A percentile compares a stretch with the other conserved stretches of the same genome.
These are phyloP conservation scores for Suillus plorans DNA, from an alignment of 768 basidiomycete species.

Conservation along the genomic window DNA sequence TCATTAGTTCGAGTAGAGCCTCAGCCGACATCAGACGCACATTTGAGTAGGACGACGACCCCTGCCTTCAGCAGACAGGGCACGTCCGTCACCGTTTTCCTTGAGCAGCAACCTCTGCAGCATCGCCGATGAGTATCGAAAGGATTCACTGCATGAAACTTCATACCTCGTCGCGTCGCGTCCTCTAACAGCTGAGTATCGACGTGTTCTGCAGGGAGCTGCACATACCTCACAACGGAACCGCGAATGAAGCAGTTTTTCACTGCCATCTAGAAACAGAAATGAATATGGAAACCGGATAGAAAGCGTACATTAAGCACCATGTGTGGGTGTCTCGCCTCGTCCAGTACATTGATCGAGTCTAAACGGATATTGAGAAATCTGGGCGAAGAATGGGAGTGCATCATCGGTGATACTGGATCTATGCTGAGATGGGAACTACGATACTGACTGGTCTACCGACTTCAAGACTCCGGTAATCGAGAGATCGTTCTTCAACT, in stretches of 20 bases:
- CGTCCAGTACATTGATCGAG: constrained; percentile 88
- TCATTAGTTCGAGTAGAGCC: no score
- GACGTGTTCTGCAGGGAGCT: constrained; percentile 87
- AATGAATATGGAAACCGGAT: neutral
- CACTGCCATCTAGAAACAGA: constrained; percentile 79
- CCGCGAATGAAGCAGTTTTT: constrained; percentile 99
- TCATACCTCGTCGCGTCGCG: constrained; percentile 87
- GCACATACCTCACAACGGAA: constrained; percentile 96
- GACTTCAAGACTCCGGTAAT: constrained; percentile 96
- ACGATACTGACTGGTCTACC: constrained; percentile 84
- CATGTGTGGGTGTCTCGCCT: constrained; percentile 96
- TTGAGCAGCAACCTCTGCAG: constrained; percentile 41
- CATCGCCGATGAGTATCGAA: constrained; percentile 7
- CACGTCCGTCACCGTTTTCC: constrained; percentile 34
- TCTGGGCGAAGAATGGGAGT: constrained; percentile 37
- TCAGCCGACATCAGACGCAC: no score
- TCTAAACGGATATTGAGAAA: constrained; percentile 97
- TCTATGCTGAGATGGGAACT: neutral
- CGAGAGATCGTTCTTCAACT: constrained; percentile 97
- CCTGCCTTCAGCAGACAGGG: no score
- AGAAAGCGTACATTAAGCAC: constrained; percentile 35
- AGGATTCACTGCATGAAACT: neutral
- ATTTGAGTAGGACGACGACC: no score
- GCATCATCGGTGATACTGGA: constrained; percentile 2
- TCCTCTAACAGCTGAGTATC: constrained; percentile 96